Conservation (phyloP, 805 yeast genomes). For the Barnettozyma populi region DNA sequence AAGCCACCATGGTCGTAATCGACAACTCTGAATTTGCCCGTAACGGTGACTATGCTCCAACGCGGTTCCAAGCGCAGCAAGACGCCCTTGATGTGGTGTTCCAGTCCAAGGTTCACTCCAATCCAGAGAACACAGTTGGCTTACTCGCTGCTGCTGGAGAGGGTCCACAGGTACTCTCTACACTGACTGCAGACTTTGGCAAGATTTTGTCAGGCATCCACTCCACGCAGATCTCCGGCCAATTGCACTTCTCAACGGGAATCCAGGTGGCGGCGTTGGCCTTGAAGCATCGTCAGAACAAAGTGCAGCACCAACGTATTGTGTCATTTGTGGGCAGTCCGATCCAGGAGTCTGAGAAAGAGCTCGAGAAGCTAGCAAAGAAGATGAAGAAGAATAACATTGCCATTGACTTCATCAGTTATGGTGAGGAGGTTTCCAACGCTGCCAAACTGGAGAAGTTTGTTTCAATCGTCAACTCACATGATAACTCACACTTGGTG, state of each 20-base stretch:
- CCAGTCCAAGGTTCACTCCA: constrained; percentile 76
- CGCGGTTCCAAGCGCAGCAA: constrained; percentile 87
- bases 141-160: constrained; percentile 82
- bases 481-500: constrained; percentile 75
- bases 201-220: constrained; percentile 80
- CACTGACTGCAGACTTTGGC: constrained; percentile 83
- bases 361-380: constrained; percentile 79
- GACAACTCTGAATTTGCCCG: constrained; percentile 96
- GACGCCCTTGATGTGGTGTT: constrained; percentile 86
- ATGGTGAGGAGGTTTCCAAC: constrained; percentile 83
- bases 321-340: constrained; percentile 90
- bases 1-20: constrained; percentile 91
- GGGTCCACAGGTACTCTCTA: constrained; percentile 82
- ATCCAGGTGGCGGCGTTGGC: constrained; percentile 93
- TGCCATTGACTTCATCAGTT: constrained; percentile 84
- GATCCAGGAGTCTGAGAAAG: constrained; percentile 59
- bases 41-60: constrained; percentile 88
- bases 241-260: constrained; percentile 67
- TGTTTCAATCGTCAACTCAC: constrained; percentile 61
- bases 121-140: constrained; percentile 94
- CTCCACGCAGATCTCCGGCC: constrained; percentile 67
- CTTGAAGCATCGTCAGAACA: constrained; percentile 92
- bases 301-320: constrained; percentile 85
- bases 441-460: constrained; percentile 76
- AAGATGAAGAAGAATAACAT: constrained; percentile 89